Conservation (phyloP, 129 eudicot species). For the Centrapalus pauciflorus region DNA sequence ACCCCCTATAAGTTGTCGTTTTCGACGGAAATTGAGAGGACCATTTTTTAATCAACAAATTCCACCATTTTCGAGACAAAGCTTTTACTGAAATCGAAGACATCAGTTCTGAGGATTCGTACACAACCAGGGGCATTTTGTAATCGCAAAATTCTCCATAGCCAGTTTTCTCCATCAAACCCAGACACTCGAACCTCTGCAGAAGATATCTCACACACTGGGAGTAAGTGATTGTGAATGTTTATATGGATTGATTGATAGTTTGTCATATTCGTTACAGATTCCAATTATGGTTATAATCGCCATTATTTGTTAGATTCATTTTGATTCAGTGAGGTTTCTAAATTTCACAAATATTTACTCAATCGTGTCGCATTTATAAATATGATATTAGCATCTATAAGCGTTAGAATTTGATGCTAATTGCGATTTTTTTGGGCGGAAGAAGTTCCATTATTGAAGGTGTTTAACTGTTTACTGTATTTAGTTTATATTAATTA, state of each 20-base stretch:
- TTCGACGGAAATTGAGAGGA: constrained; percentile 23
- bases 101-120: constrained; percentile 15
- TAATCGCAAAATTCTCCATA: constrained; percentile 6
- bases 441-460: neutral
- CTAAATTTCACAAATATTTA: neutral
- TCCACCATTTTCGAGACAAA: constrained; percentile 25
- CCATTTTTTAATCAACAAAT: constrained; percentile 11
- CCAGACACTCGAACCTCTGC: constrained; percentile 4
- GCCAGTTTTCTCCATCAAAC: constrained; percentile 3
- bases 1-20: constrained; percentile 26
- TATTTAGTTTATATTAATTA: neutral
- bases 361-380: neutral
- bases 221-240: constrained; percentile 5
- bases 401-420: neutral
- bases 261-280: constrained; percentile 2
- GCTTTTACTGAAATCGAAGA: constrained; percentile 20
- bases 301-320: neutral
- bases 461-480: neutral
- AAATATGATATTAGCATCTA: neutral
- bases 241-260: constrained; percentile 9
- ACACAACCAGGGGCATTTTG: constrained; percentile 17
- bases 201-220: constrained; percentile 1
- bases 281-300: neutral
- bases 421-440: neutral
- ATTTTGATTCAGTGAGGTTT: constrained; percentile 1